phyloP scores from a whole-genome alignment of 2,329 filamentous ascomycete genomes.

The Falciphora oryzae region DNA sequence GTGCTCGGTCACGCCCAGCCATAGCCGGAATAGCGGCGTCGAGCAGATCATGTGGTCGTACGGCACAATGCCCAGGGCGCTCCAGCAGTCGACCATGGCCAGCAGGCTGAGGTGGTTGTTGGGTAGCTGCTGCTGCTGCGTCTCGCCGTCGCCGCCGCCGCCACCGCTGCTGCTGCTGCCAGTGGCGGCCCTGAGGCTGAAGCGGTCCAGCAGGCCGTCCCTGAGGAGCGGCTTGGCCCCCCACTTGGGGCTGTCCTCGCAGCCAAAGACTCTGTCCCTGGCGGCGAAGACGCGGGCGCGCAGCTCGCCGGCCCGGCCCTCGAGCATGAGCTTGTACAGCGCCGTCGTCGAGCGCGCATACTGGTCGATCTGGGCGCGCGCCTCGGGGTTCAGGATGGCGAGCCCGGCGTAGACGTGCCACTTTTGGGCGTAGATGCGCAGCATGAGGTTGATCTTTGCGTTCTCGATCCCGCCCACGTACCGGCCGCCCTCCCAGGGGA shows the following conservation, averaged over 20 bases:
- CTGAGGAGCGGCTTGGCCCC: conserved; percentile 65
- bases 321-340: conserved; percentile 94
- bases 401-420: conserved; percentile 99
- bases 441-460: conserved; percentile 96
- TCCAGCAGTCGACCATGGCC: conserved; percentile 99
- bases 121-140: conserved; percentile 41
- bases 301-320: conserved; percentile 71
- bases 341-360: conserved; percentile 91
- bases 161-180: conserved; percentile 19
- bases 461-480: conserved; percentile 98
- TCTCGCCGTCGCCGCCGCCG: not conserved
- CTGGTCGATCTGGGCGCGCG: conserved; percentile 86
- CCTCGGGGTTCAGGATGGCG: conserved; percentile 92
- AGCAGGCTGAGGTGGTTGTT: conserved; percentile 94
- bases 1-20: conserved; percentile 95
- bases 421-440: conserved; percentile 97
- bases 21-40: conserved; percentile 92
- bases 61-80: conserved; percentile 82
- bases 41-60: conserved; percentile 99
- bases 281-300: conserved; percentile 60
- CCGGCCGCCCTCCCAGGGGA: conserved; percentile 93
- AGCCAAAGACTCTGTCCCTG: conserved; percentile 66
- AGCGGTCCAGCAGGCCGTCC: conserved; percentile 80
- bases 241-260: conserved; percentile 58
- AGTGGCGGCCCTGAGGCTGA: conserved; percentile 67